Evolutionary conservation across 1,139 yeast genomes (phyloP).

Genomic region (Zygosaccharomyces sapae): DNA sequence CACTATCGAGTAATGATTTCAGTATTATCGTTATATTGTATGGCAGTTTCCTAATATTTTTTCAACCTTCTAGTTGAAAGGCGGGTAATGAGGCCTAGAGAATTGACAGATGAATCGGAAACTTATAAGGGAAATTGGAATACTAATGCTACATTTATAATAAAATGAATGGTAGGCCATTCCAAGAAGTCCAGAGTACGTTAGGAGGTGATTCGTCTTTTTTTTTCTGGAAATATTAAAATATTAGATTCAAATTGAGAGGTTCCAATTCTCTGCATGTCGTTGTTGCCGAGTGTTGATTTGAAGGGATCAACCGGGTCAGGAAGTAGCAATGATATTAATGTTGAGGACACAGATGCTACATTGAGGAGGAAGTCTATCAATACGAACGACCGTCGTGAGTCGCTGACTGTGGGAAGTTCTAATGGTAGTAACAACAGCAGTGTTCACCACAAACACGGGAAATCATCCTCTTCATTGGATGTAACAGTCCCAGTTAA

Average conservation of each 20-base stretch:
- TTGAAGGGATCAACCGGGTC: conserved; percentile 24
- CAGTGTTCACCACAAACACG: conserved; percentile 6
- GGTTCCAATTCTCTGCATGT: neutral
- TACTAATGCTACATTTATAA: too few species aligned
- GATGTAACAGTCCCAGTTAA: conserved; percentile 17
- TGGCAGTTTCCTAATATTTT: neutral
- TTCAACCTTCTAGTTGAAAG: neutral
- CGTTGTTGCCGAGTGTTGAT: conserved; percentile 13
- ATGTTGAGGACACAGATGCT: conserved; percentile 11
- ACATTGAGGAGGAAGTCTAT: conserved; percentile 10
- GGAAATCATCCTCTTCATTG: conserved; percentile 20
- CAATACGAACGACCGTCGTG: neutral
- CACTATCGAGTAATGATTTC: neutral
- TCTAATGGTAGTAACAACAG: neutral
- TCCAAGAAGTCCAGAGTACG: too few species aligned
- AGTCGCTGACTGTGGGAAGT: neutral
- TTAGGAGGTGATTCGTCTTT: too few species aligned
- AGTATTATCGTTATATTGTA: neutral
- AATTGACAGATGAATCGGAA: neutral
- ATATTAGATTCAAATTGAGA: neutral
- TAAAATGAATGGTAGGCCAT: too few species aligned
- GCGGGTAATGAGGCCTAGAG: neutral
- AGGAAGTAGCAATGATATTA: conserved; percentile 7
- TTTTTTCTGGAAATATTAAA: neutral
- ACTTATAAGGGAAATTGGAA: neutral